These are phyloP conservation scores for Trichoderma harzianum DNA, from an alignment of 2,329 filamentous ascomycete species.

Conservation along the genomic window DNA sequence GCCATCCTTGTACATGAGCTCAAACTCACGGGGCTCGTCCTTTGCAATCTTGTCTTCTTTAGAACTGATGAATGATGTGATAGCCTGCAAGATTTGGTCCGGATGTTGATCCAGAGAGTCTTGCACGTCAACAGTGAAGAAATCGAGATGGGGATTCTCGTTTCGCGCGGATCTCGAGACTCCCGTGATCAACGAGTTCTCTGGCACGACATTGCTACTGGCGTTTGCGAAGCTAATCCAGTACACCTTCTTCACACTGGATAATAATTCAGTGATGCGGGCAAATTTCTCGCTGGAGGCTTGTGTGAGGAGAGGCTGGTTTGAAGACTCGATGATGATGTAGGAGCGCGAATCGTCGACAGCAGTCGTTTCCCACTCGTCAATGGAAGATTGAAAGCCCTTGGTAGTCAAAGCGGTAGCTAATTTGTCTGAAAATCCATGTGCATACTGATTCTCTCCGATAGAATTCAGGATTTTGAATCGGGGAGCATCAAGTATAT, in stretches of 20 bases:
- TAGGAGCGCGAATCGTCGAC: neutral
- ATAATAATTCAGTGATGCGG: neutral
- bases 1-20: neutral
- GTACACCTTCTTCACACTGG: neutral
- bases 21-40: neutral
- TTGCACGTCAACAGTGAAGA: slow-evolving; percentile 5
- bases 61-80: neutral
- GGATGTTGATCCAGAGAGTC: neutral
- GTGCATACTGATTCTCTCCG: neutral
- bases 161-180: slow-evolving; percentile 1
- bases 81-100: neutral
- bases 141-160: neutral
- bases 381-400: neutral
- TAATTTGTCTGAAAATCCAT: neutral
- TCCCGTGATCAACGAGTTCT: neutral
- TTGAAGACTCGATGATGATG: neutral
- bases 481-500: neutral
- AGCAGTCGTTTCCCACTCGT: neutral
- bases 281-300: neutral
- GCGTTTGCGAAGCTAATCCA: neutral
- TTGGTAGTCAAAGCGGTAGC: neutral
- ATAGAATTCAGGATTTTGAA: neutral
- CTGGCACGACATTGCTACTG: neutral
- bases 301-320: neutral
- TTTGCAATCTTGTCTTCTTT: neutral